Conservation (phyloP, 495 filamentous ascomycete genomes). For the Podospora bellae-mahoneyi region DNA sequence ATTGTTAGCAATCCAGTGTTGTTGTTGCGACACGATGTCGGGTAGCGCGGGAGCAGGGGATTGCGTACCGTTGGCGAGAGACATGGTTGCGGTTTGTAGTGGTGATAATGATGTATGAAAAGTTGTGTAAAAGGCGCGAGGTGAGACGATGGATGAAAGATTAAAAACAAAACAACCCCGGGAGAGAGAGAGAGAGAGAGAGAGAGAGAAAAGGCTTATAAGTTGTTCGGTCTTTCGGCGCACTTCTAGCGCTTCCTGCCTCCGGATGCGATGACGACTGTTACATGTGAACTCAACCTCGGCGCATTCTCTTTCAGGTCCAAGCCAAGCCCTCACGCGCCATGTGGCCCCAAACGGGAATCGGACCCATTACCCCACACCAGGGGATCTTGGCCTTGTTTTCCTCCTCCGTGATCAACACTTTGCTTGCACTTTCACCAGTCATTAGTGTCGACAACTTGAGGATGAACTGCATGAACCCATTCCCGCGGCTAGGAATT, state of each 20-base stretch:
- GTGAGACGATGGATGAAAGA: neutral
- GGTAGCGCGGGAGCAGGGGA: neutral
- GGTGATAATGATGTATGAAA: neutral
- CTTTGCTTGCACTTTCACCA: neutral
- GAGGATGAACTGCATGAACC: neutral
- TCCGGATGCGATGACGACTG: constrained; percentile 28
- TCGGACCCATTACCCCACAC: neutral
- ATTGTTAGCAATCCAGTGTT: constrained; percentile 11
- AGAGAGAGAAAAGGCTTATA: constrained; percentile 7
- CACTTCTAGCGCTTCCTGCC: neutral
- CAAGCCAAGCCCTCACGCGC: neutral
- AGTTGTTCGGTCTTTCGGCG: constrained; percentile 11
- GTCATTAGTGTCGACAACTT: neutral
- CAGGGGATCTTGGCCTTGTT: neutral
- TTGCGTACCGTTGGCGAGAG: constrained; percentile 72
- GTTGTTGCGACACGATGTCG: neutral
- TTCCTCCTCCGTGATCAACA: neutral
- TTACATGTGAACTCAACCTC: constrained; percentile 35
- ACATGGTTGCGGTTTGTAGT: constrained; percentile 53
- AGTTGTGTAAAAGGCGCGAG: neutral
- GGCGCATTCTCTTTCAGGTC: constrained; percentile 24
- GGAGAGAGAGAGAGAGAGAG: neutral
- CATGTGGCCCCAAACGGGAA: constrained; percentile 15
- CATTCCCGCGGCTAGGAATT: neutral
- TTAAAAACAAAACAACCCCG: neutral